A percentile compares a stretch with the other conserved stretches of the same genome.
Conservation (phyloP, 177 flowering plant species). For the Telopea speciosissima region DNA sequence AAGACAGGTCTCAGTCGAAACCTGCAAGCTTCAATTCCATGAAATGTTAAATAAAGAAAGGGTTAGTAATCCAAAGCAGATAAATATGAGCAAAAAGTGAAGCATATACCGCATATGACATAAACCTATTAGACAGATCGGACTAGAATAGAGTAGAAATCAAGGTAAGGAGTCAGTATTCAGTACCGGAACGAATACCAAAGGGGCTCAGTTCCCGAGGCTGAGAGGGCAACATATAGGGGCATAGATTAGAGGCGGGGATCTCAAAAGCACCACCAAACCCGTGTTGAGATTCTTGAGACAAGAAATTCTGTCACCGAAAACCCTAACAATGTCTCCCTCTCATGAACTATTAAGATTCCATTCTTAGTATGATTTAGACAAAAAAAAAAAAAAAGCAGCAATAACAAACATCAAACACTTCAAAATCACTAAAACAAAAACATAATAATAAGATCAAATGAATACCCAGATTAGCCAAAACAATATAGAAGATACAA, state of each 20-base stretch:
- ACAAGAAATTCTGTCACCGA: constrained; percentile 20
- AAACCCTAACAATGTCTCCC: constrained; percentile 30
- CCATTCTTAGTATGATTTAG: constrained; percentile 12
- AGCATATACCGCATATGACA: neutral
- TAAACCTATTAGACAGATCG: too few species aligned
- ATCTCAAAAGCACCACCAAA: constrained; percentile 28
- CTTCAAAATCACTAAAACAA: neutral
- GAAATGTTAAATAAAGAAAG: neutral
- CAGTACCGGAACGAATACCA: neutral
- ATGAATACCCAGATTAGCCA: constrained; percentile 2
- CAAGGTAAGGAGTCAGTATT: neutral
- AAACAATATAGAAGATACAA: constrained; percentile 3
- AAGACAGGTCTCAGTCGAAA: neutral
- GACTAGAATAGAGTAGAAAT: neutral
- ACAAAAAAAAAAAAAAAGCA: constrained; percentile 2
- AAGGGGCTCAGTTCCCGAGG: neutral
- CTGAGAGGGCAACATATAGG: neutral
- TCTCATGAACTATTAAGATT: constrained; percentile 13
- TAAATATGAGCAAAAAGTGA: neutral
- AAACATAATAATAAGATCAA: too few species aligned
- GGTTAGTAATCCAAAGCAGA: neutral
- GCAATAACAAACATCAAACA: neutral
- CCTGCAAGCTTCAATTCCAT: neutral
- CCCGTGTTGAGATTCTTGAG: constrained; percentile 16
- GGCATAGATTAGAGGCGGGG: constrained; percentile 7